These are phyloP conservation scores for Spizellomyces punctatus DNA, from an alignment of 192 early-diverging fungal species.

Conservation along the genomic window DNA sequence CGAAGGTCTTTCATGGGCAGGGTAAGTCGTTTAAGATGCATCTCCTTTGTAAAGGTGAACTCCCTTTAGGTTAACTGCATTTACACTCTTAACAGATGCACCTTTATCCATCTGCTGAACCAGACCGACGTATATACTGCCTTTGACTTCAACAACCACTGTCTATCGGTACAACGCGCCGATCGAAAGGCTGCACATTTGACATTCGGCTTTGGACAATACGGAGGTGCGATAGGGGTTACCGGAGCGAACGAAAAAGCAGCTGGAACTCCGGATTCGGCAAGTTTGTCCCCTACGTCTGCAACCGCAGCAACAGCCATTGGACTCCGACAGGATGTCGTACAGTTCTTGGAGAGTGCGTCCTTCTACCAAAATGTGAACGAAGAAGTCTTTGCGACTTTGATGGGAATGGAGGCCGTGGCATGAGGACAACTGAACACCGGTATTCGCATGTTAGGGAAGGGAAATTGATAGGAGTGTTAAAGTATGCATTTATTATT, in stretches of 20 bases:
- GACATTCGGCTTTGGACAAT: conserved; percentile 26
- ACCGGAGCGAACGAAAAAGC: not conserved
- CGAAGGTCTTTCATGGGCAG: conserved; percentile 45
- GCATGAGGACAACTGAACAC: not conserved
- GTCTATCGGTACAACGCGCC: conserved; percentile 26
- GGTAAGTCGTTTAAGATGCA: conserved; percentile 19
- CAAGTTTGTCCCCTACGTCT: not conserved
- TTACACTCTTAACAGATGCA: conserved; percentile 28
- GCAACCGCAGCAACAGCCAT: conserved; percentile 7
- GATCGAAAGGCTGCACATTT: conserved; percentile 29
- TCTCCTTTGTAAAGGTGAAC: not conserved
- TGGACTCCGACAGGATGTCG: conserved; percentile 23
- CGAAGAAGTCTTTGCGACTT: conserved; percentile 24
- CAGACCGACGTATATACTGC: conserved; percentile 38
- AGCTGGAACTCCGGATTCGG: not conserved
- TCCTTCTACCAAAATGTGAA: conserved; percentile 32
- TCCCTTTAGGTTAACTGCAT: conserved; percentile 6
- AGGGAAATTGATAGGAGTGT: too few relatives aligned
- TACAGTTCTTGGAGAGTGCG: conserved; percentile 33
- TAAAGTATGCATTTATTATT: too few relatives aligned
- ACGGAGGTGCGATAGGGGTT: conserved; percentile 5
- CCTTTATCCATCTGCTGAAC: conserved; percentile 37
- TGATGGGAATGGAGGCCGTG: conserved; percentile 23
- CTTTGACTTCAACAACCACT: conserved; percentile 46
- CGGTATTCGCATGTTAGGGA: too few relatives aligned